Conservation (phyloP, 176 grass and related monocot species). For the Triticum dicoccoides region DNA sequence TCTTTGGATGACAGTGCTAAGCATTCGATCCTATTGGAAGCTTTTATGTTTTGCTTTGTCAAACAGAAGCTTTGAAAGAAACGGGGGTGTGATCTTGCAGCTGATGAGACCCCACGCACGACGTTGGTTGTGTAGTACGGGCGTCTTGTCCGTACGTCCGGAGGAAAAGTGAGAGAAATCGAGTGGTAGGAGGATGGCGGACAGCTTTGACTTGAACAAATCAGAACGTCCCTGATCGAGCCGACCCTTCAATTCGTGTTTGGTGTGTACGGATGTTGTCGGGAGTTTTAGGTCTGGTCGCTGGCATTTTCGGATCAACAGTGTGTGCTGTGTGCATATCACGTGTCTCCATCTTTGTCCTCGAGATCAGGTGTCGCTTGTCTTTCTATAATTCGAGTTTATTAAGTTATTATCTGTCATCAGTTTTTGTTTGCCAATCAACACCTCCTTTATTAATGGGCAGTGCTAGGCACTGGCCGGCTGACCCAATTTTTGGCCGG, state of each 20-base stretch:
- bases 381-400: neutral
- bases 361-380: neutral
- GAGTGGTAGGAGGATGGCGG: neutral
- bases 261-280: neutral
- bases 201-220: neutral
- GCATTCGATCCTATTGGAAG: slow-evolving; percentile 26
- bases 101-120: no score
- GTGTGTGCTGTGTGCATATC: neutral
- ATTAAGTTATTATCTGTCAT: no score
- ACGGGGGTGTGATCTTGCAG: neutral
- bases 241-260: neutral
- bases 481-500: no score
- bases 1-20: neutral
- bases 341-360: neutral
- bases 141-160: neutral
- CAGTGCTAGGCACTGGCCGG: no score
- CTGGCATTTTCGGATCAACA: neutral
- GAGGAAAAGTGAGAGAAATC: neutral
- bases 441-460: no score
- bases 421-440: no score
- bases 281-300: neutral
- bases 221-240: neutral
- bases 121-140: neutral
- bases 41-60: slow-evolving; percentile 3
- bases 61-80: slow-evolving; percentile 17